Conservation (phyloP, 1,284 basidiomycete genomes). For the Rhodotorula sp. region DNA sequence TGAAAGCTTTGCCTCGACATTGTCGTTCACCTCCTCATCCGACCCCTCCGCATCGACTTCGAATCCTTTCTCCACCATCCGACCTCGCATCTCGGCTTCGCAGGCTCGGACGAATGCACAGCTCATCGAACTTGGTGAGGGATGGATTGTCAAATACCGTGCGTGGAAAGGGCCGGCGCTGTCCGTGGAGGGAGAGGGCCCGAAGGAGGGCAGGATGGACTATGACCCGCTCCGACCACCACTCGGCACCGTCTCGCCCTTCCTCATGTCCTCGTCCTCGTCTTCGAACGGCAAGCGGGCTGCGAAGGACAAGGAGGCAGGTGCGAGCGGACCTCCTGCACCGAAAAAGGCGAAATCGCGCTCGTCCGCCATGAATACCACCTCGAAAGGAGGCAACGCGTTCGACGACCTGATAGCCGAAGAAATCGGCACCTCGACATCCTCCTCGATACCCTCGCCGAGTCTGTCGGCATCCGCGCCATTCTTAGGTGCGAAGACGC, state of each 20-base stretch:
- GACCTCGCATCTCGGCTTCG: background rate
- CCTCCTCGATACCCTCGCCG: background rate
- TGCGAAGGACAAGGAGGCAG: background rate
- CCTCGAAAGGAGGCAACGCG: background rate
- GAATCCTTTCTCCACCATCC: slow-evolving; percentile 6
- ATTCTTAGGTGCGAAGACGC: no score
- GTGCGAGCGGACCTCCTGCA: background rate
- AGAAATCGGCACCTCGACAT: background rate
- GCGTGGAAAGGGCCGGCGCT: slow-evolving; percentile 31
- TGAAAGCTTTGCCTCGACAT: background rate
- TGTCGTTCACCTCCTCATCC: background rate
- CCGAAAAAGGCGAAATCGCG: background rate
- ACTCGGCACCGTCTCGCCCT: slow-evolving; percentile 1
- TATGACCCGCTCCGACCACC: slow-evolving; percentile 9
- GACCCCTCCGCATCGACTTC: background rate
- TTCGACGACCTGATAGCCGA: slow-evolving; percentile 28
- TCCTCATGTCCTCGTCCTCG: background rate
- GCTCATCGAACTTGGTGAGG: slow-evolving; percentile 30
- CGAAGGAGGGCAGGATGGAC: background rate
- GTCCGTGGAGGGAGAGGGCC: background rate
- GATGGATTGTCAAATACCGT: slow-evolving; percentile 29
- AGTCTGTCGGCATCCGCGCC: no score
- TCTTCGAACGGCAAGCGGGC: background rate
- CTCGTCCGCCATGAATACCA: no score
- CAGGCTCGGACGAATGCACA: slow-evolving; percentile 4